These are phyloP conservation scores for Penicillium nucicola DNA, from an alignment of 495 filamentous ascomycete species.

Conservation along the genomic window DNA sequence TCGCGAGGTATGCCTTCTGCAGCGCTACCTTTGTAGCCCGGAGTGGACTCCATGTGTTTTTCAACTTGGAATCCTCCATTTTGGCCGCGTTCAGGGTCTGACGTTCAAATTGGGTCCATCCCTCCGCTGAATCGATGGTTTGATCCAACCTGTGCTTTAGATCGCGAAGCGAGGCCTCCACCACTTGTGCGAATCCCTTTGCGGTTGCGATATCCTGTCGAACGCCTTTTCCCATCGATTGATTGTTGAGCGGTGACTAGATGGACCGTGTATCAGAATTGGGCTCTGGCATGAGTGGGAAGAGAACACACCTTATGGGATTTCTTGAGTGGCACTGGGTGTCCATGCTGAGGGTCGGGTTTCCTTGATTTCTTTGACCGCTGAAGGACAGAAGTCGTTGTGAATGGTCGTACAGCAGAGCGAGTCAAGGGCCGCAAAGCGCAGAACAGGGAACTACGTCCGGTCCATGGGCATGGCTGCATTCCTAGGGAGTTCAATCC, in stretches of 20 bases:
- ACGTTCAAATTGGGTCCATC: slow-evolving; percentile 38
- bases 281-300: not conserved
- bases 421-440: slow-evolving; percentile 24
- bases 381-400: slow-evolving; percentile 28
- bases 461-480: slow-evolving; percentile 43
- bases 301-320: not conserved
- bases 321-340: not conserved
- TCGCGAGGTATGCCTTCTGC: slow-evolving; percentile 53
- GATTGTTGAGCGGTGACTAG: not conserved
- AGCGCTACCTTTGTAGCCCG: slow-evolving; percentile 34
- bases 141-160: slow-evolving; percentile 15
- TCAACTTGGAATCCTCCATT: slow-evolving; percentile 16
- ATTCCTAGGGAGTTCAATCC: slow-evolving; percentile 21
- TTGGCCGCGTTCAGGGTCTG: slow-evolving; percentile 33
- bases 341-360: not conserved
- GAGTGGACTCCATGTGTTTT: slow-evolving; percentile 17
- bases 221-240: not conserved
- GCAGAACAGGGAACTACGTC: slow-evolving; percentile 37
- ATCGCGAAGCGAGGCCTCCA: slow-evolving; percentile 26
- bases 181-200: slow-evolving; percentile 27
- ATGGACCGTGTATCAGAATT: not conserved
- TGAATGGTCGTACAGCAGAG: slow-evolving; percentile 28
- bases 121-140: slow-evolving; percentile 6
- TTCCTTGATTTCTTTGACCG: slow-evolving; percentile 19
- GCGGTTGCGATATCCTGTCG: slow-evolving; percentile 14